Conservation (phyloP, 805 yeast species). For the Yamadazyma kitorensis region DNA sequence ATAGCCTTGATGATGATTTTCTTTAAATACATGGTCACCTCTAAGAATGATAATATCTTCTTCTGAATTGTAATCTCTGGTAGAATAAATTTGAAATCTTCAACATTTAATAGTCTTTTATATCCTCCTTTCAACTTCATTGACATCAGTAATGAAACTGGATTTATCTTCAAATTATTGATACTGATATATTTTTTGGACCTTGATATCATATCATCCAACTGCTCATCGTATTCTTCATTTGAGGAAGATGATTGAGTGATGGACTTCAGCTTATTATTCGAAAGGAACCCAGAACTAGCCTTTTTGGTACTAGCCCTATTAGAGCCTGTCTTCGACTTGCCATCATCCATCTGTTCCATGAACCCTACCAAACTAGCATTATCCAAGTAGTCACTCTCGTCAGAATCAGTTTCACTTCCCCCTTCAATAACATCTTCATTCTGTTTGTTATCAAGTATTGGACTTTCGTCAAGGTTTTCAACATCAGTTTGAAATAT, state of each 20-base stretch:
- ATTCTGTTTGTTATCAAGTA: constrained; percentile 3
- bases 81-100: constrained; percentile 29
- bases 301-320: background rate
- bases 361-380: constrained; percentile 1
- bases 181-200: constrained; percentile 74
- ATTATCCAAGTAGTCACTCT: background rate
- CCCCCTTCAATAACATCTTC: constrained; percentile 11
- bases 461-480: constrained; percentile 21
- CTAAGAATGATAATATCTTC: constrained; percentile 32
- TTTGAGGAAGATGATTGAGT: constrained; percentile 10
- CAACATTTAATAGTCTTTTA: constrained; percentile 35
- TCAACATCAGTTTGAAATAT: constrained; percentile 29
- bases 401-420: constrained; percentile 7
- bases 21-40: constrained; percentile 32
- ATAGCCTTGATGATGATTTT: constrained; percentile 30
- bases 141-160: constrained; percentile 32
- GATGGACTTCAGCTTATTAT: constrained; percentile 6
- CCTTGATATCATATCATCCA: constrained; percentile 65
- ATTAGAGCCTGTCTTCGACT: no score
- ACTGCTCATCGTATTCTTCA: constrained; percentile 23
- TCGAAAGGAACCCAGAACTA: no score
- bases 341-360: constrained; percentile 1
- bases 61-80: constrained; percentile 33
- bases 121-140: constrained; percentile 33
- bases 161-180: constrained; percentile 44